Evolutionary conservation across 345 rosid genomes (phyloP).

Genomic region (Cardamine chenopodiifolia): DNA sequence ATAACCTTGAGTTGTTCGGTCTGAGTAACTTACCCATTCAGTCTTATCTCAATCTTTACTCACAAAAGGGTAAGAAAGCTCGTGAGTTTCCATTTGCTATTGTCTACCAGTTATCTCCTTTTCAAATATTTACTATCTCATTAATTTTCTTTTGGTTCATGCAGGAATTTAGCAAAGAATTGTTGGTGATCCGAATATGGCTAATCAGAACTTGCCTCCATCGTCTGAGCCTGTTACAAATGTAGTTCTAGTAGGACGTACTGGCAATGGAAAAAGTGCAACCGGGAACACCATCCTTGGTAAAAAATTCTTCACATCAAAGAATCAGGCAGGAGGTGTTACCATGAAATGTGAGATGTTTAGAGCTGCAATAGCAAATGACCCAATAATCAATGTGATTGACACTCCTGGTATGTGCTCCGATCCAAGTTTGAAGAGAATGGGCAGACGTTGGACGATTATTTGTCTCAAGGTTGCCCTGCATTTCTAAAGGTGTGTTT

Average conservation of each 20-base stretch:
- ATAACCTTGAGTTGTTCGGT: too few relatives aligned
- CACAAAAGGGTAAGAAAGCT: too few relatives aligned
- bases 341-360: neutral
- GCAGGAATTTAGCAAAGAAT: too few relatives aligned
- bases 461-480: constrained; percentile 64
- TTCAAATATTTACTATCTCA: too few relatives aligned
- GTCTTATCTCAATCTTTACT: too few relatives aligned
- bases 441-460: constrained; percentile 66
- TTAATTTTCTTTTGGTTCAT: too few relatives aligned
- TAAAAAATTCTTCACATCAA: constrained; percentile 56
- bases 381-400: neutral
- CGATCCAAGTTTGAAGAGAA: constrained; percentile 51
- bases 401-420: neutral
- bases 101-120: too few relatives aligned
- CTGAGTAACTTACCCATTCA: too few relatives aligned
- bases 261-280: constrained; percentile 82
- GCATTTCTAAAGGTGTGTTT: constrained; percentile 38
- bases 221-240: constrained; percentile 39
- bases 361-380: neutral
- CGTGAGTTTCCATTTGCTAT: too few relatives aligned
- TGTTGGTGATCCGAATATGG: neutral
- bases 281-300: constrained; percentile 77
- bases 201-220: neutral
- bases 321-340: constrained; percentile 48
- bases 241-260: constrained; percentile 73